These are phyloP conservation scores for Gastrodia elata DNA, from an alignment of 106 monocot species.

Conservation along the genomic window DNA sequence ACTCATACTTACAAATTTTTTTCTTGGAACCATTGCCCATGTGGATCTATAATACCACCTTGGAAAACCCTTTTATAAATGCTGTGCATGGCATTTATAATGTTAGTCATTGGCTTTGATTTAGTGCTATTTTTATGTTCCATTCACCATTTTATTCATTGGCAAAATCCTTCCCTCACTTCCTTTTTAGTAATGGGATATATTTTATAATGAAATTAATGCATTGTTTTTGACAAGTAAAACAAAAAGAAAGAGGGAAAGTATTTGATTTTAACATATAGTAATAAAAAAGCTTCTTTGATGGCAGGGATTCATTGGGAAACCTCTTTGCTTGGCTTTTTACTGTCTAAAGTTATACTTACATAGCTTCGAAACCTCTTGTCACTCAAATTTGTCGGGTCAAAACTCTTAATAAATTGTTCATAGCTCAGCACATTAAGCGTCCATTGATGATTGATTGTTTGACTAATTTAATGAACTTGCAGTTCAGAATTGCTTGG, in stretches of 20 bases:
- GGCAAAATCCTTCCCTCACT: background rate
- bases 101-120: background rate
- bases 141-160: background rate
- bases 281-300: background rate
- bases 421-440: too few relatives aligned
- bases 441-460: too few relatives aligned
- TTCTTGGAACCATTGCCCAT: background rate
- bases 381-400: background rate
- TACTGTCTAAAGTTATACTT: background rate
- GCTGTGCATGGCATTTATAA: background rate
- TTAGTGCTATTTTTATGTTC: background rate
- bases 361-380: background rate
- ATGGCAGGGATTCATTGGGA: too few relatives aligned
- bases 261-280: background rate
- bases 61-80: background rate
- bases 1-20: background rate
- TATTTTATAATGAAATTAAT: background rate
- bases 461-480: too few relatives aligned
- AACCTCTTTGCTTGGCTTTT: background rate
- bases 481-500: too few relatives aligned
- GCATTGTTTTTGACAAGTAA: background rate
- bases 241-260: background rate
- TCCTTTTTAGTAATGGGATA: background rate
- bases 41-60: background rate
- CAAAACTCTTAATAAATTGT: too few relatives aligned